Evolutionary conservation across 805 yeast species (phyloP), one percentile per base, ranked within the genome.

Genomic region (Candida ponderosae): DNA sequence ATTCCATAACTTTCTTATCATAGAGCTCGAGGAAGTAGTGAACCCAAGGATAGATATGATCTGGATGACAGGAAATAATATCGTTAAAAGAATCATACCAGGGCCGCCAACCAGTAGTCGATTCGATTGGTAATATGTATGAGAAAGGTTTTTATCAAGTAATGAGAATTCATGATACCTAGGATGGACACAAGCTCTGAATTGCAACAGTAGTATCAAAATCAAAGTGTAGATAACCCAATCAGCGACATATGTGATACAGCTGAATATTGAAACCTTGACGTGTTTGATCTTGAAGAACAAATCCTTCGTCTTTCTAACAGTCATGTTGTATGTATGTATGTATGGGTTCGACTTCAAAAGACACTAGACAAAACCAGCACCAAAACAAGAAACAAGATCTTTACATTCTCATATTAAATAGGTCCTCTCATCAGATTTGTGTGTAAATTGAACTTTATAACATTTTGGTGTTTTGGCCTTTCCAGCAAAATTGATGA

Each of bases 121-220:
- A 13, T 26, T 3, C 38, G 68, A 72, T 3, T 56, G 47, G 24
- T 55, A 53, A 43, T 63, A 63, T 0, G 59, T 47, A 40, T 63
- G 50, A 57, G 65, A 54, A 4, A 65, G 34, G 3, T 44, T 35
- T 1, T 47, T 41, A 40, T 67, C 68, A n/a, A 34, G 36, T 1
- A 65, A 33, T 44, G 58, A 61, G 41, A 70, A 70, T 36, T 68
- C 72, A 34, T 62, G 62, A 19, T 50, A 57, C 20, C 65, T 47
- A 5, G 75, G 75, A 1, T 57, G 51, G 2, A 53, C 47, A 9
- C 46, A 38, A 2, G 51, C 18, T 14, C 72, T 68, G 47, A 57
- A 65, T 11, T 54, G 23, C 13, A 60, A 43, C 8, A 54, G 51
- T 3, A 45, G 28, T 3, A 6, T 59, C 35, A 17, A 8, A 4